These are phyloP conservation scores for Populus hybrid DNA, from an alignment of 441 rosid species.

Conservation along the genomic window DNA sequence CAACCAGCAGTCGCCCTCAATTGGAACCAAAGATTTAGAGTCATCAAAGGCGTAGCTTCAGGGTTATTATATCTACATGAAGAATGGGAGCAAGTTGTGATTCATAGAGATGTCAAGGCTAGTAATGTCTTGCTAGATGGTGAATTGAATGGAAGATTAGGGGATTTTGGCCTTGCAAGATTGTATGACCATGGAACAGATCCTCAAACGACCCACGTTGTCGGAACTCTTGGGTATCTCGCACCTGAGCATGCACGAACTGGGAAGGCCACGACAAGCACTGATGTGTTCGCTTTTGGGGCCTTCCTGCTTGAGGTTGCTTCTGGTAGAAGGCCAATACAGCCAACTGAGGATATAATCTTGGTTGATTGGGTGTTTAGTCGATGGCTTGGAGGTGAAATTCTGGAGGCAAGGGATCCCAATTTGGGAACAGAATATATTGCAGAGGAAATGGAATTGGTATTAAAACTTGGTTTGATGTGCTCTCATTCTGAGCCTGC, in stretches of 20 bases:
- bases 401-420: slow-evolving; percentile 38
- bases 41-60: no score
- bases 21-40: slow-evolving; percentile 30
- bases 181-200: slow-evolving; percentile 43
- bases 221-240: slow-evolving; percentile 44
- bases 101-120: slow-evolving; percentile 50
- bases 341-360: slow-evolving; percentile 11
- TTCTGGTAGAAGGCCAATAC: slow-evolving; percentile 38
- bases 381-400: slow-evolving; percentile 15
- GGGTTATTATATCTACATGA: no score
- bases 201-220: slow-evolving; percentile 40
- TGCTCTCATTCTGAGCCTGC: slow-evolving; percentile 37
- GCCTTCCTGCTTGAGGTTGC: slow-evolving; percentile 43
- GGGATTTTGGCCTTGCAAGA: slow-evolving; percentile 54
- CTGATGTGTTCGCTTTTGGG: slow-evolving; percentile 44
- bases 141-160: slow-evolving; percentile 39
- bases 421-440: slow-evolving; percentile 26
- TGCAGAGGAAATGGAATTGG: slow-evolving; percentile 40
- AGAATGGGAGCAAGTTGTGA: slow-evolving; percentile 12
- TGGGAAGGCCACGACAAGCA: slow-evolving; percentile 43
- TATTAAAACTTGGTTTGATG: slow-evolving; percentile 38
- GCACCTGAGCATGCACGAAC: slow-evolving; percentile 45
- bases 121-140: slow-evolving; percentile 43
- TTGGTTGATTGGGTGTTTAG: slow-evolving; percentile 40
- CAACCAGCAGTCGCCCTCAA: neutral